Percentiles rank a stretch among this genome's conserved stretches.
Evolutionary conservation across 441 rosid species (phyloP).

Genomic region (Arabidopsis hybrid): DNA sequence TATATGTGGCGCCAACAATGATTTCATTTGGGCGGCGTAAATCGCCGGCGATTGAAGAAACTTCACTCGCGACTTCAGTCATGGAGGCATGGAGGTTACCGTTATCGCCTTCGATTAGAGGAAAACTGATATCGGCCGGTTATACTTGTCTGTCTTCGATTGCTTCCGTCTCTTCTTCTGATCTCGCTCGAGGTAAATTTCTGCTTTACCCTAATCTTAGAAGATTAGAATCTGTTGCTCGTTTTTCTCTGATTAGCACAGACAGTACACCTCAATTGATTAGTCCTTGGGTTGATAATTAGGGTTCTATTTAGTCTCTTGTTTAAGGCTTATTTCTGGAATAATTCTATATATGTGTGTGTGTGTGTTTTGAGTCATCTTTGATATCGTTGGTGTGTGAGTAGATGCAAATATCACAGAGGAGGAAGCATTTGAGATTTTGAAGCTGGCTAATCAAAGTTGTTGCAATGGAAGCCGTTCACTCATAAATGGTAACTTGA

Average conservation of each 20-base stretch:
- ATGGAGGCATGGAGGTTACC: slow-evolving; percentile 74
- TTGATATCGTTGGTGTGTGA: slow-evolving; percentile 3
- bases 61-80: slow-evolving; percentile 8
- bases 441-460: slow-evolving; percentile 55
- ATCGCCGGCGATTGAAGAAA: slow-evolving; percentile 20
- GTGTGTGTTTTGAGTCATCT: not conserved
- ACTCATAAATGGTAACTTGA: slow-evolving; percentile 54
- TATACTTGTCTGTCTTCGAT: slow-evolving; percentile 68
- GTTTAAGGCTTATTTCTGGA: not conserved
- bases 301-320: not conserved
- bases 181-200: slow-evolving; percentile 66
- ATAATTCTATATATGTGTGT: not conserved
- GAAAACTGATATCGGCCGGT: slow-evolving; percentile 77
- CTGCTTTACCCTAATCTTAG: not conserved
- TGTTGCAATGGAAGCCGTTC: slow-evolving; percentile 43
- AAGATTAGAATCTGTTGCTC: not conserved
- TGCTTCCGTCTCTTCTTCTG: slow-evolving; percentile 60
- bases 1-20: too few relatives aligned
- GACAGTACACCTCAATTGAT: slow-evolving; percentile 6
- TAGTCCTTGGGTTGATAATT: slow-evolving; percentile 7
- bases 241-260: not conserved
- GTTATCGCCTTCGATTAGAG: slow-evolving; percentile 71
- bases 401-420: slow-evolving; percentile 64
- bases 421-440: slow-evolving; percentile 66
- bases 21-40: slow-evolving; percentile 16